Conservation (phyloP, 306 rosid genomes). For the Cajanus cajan region DNA sequence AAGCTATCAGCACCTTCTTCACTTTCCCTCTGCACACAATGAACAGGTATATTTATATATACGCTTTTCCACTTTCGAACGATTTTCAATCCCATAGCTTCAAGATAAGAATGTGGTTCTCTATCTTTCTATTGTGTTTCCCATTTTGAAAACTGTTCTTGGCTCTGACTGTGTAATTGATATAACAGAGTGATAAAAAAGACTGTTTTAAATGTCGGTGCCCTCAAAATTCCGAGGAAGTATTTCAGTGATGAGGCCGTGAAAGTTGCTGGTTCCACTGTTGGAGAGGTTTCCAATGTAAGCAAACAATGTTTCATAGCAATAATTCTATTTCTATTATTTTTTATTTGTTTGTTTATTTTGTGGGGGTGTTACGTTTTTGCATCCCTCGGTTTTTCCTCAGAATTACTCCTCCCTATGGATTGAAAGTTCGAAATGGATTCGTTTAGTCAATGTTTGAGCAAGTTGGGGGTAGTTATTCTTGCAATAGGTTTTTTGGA, state of each 20-base stretch:
- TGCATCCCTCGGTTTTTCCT: background rate
- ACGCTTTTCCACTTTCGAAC: background rate
- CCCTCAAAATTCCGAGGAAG: constrained; percentile 42
- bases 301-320: constrained; percentile 12
- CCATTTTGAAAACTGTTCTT: background rate
- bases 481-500: background rate
- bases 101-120: background rate
- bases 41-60: background rate
- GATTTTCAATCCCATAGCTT: background rate
- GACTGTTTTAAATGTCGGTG: constrained; percentile 36
- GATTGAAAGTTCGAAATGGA: background rate
- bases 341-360: no score
- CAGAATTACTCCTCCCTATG: background rate
- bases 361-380: background rate
- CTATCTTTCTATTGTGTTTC: background rate
- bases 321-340: background rate
- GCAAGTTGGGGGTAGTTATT: background rate
- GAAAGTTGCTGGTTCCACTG: constrained; percentile 43
- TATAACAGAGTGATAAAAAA: constrained; percentile 54
- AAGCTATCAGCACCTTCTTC: background rate
- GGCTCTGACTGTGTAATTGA: constrained; percentile 12
- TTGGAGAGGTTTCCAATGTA: constrained; percentile 43
- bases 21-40: background rate
- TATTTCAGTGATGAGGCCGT: constrained; percentile 46
- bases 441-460: background rate